Conservation (phyloP, 2,329 filamentous ascomycete species). For the Eutypa lata region DNA sequence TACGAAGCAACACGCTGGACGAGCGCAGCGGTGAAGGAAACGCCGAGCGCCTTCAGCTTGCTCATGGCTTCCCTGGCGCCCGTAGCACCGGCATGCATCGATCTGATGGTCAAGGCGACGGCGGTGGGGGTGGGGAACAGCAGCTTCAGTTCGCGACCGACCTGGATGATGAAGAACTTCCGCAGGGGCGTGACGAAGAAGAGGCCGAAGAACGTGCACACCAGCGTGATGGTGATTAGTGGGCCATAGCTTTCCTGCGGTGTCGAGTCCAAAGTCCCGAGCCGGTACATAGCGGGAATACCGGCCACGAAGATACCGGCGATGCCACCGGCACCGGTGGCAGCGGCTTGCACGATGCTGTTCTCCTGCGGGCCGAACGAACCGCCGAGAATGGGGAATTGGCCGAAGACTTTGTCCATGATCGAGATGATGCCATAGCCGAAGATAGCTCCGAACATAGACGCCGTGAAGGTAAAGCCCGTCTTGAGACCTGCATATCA, state of each 20-base stretch:
- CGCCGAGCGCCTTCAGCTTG: slow-evolving; percentile 51
- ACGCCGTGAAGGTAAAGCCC: slow-evolving; percentile 42
- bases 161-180: slow-evolving; percentile 67
- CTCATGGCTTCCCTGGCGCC: slow-evolving; percentile 49
- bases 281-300: slow-evolving; percentile 54
- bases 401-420: slow-evolving; percentile 36
- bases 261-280: slow-evolving; percentile 41
- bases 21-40: slow-evolving; percentile 46
- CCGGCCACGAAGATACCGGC: slow-evolving; percentile 53
- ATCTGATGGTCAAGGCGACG: slow-evolving; percentile 56
- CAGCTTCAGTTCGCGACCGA: slow-evolving; percentile 55
- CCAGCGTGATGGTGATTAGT: slow-evolving; percentile 58
- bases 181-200: slow-evolving; percentile 62
- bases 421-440: slow-evolving; percentile 54
- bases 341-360: slow-evolving; percentile 52
- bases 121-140: slow-evolving; percentile 59
- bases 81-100: slow-evolving; percentile 53
- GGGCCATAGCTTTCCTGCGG: slow-evolving; percentile 53
- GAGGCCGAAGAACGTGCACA: slow-evolving; percentile 62
- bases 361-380: slow-evolving; percentile 57
- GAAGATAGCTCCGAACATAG: slow-evolving; percentile 49
- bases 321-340: slow-evolving; percentile 53
- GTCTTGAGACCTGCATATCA: slow-evolving; percentile 39
- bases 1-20: slow-evolving; percentile 52
- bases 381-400: slow-evolving; percentile 50